These are phyloP conservation scores for Saccharomycopsis schoenii DNA, from an alignment of 805 yeast species.

Conservation along the genomic window DNA sequence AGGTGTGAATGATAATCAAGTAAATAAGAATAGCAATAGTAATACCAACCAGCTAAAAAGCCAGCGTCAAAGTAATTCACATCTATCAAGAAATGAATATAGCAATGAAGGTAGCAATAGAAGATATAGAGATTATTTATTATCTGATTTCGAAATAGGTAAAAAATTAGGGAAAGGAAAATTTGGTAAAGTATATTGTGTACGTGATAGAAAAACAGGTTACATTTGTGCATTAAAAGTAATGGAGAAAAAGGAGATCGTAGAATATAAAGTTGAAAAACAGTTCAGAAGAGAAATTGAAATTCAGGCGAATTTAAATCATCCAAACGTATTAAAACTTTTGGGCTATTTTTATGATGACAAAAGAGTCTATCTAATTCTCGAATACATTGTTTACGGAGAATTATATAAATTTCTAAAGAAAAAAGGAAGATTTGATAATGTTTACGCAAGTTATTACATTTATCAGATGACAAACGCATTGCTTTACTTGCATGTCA, in stretches of 20 bases:
- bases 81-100: not conserved
- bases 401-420: constrained; percentile 73
- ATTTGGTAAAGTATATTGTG: constrained; percentile 89
- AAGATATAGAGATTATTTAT: constrained; percentile 23
- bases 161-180: constrained; percentile 85
- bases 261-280: constrained; percentile 64
- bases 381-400: constrained; percentile 81
- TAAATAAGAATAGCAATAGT: not conserved
- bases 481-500: constrained; percentile 63
- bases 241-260: constrained; percentile 76
- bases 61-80: not conserved
- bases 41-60: not conserved
- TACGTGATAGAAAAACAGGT: constrained; percentile 62
- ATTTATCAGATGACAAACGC: constrained; percentile 79
- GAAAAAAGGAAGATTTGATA: constrained; percentile 58
- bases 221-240: constrained; percentile 84
- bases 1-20: not conserved
- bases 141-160: constrained; percentile 71
- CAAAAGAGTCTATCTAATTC: constrained; percentile 66
- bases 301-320: constrained; percentile 71
- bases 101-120: not conserved
- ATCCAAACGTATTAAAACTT: constrained; percentile 69
- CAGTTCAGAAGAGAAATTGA: constrained; percentile 89
- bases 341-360: constrained; percentile 82
- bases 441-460: constrained; percentile 65